Base-by-base conservation (phyloP, 495 filamentous ascomycete genomes). In the Monascus purpureus region DNA sequence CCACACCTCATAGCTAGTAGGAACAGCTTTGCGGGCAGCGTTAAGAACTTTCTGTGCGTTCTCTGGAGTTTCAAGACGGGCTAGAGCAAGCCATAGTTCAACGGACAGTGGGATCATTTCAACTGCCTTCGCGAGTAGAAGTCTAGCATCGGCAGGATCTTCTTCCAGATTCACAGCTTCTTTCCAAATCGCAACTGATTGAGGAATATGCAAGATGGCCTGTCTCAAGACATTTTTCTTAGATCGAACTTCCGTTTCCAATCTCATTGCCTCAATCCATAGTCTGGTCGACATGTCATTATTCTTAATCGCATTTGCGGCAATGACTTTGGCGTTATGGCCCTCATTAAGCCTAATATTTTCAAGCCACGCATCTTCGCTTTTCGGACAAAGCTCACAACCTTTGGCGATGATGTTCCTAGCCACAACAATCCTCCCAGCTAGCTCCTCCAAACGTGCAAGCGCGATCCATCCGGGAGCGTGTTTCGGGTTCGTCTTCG, bases 401-500 rank as follows among this genome's bases (percentile, higher is more conserved):
- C 92, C 92, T 42, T 78, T 72, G 2, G 79, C 72, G 34, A 96
- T 93, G 29, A 86, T 59, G 34, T 76, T 85, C 33, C 87, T 71
- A 12, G 92, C 88, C 5, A 82, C 74, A 16, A 85, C 84, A 33
- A 82, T 78, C 42, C 87, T 90, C 5, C 92, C 90, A 11, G 90
- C 90, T 23, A 87, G 54, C 45, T 94, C 84, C 49, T 99, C 92
- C 35, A 99, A 53, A 42, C 87, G 73, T n/a, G 85, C 82, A 11
- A 86, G 78, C 3, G 90, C 90, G 46, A 96, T 88, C 82, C 88
- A 96, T 22, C 85, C 92, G n/a, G 88, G 86, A 0, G 80, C 85
- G 45, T 95, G 88, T 29, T 83, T 84, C 0, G 84, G 82, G 48
- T 99, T 99, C 13, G 87, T 94, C 47, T 82, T 84, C 42, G 93